Evolutionary conservation across 2,329 filamentous ascomycete species (phyloP).

Genomic region (Bipolaris cookei): DNA sequence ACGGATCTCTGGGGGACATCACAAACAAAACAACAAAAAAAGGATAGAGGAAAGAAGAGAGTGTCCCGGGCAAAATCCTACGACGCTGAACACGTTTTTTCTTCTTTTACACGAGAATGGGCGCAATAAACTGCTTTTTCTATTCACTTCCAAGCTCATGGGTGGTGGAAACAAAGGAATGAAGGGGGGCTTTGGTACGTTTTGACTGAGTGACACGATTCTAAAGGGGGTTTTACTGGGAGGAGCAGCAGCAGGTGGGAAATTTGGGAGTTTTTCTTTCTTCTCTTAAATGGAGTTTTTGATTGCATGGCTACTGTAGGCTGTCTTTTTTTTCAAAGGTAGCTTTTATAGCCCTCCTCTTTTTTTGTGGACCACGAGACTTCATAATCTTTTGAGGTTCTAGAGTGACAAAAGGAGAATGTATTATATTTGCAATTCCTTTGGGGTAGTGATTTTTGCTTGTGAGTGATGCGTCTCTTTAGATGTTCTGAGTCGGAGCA

Average conservation of each 20-base stretch:
- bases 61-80: not conserved
- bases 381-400: not conserved
- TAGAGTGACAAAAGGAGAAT: constrained; percentile 2
- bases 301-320: constrained; percentile 3
- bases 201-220: constrained; percentile 20
- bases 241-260: not conserved
- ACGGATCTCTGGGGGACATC: not conserved
- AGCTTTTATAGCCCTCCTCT: not conserved
- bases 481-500: not conserved
- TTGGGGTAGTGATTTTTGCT: not conserved
- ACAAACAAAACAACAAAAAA: not conserved
- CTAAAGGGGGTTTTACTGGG: not conserved
- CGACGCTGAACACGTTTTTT: not conserved
- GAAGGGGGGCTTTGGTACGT: constrained; percentile 5
- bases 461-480: not conserved
- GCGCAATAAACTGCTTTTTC: constrained; percentile 1
- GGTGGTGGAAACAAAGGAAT: not conserved
- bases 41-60: not conserved
- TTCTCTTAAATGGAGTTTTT: constrained; percentile 7
- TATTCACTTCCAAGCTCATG: not conserved
- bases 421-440: constrained; percentile 6
- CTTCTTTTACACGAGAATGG: constrained; percentile 1
- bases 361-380: not conserved
- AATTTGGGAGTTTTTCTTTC: not conserved
- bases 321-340: constrained; percentile 6